These are phyloP conservation scores for Vitis vinifera DNA, from an alignment of 164 flowering plant genomes.

Conservation along the genomic window ASM3070453v1 NC_081805.1:9897501-9898000, in stretches of 20 bases:
- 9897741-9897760: not conserved
- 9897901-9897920: not conserved
- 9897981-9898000: too few relatives aligned
- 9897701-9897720: not conserved
- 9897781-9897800: not conserved
- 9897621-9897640: not conserved
- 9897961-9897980: too few relatives aligned
- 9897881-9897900: not conserved
- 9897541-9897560: not conserved
- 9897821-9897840: not conserved
- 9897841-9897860: not conserved
- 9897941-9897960: too few relatives aligned
- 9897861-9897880: not conserved
- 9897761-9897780: not conserved
- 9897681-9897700: not conserved
- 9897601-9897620: not conserved
- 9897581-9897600: not conserved
- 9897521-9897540: not conserved
- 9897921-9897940: not conserved
- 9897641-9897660: not conserved
- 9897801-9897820: not conserved
- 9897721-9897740: not conserved
- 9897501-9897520: not conserved
- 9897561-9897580: not conserved
- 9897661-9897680: not conserved